A percentile compares a stretch with the other conserved stretches of the same genome.
phyloP scores from a whole-genome alignment of 768 basidiomycete species.

The Coprinopsis sp. region DNA sequence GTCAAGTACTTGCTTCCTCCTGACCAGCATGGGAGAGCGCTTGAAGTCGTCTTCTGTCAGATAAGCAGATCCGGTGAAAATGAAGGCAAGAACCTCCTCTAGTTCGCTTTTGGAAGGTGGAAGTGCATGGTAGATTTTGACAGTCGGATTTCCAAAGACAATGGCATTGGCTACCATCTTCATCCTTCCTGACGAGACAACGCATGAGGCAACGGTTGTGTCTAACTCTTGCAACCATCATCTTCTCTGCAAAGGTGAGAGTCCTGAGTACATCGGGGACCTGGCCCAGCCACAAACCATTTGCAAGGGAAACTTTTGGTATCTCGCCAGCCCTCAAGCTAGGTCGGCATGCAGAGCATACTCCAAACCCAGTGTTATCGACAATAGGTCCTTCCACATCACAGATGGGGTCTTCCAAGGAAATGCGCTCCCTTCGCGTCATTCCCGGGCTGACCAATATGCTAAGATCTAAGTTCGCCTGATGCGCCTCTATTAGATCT shows the following conservation, averaged over 20 bases:
- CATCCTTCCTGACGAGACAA: neutral
- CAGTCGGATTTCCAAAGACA: neutral
- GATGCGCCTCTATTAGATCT: too few relatives aligned
- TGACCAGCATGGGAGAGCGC: conserved; percentile 24
- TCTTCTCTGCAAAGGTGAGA: neutral
- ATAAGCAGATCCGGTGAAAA: conserved; percentile 25
- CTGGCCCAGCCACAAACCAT: conserved; percentile 4
- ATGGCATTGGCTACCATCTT: conserved; percentile 6
- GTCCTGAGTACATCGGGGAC: neutral
- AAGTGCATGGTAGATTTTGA: neutral
- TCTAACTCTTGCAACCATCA: neutral
- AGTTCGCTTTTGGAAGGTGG: conserved; percentile 14
- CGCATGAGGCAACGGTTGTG: conserved; percentile 2
- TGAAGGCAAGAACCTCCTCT: conserved; percentile 27
- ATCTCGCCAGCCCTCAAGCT: neutral
- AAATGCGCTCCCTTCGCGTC: too few relatives aligned
- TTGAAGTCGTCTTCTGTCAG: conserved; percentile 23
- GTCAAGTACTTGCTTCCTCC: conserved; percentile 17
- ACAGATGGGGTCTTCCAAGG: too few relatives aligned
- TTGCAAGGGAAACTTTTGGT: neutral
- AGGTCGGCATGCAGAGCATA: neutral
- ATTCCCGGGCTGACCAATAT: too few relatives aligned
- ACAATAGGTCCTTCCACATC: too few relatives aligned
- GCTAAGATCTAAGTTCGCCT: too few relatives aligned
- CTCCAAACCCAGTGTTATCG: too few relatives aligned